Evolutionary conservation across 2,329 filamentous ascomycete species (phyloP), one percentile per base, ranked within the genome.

Genomic region (Bertia moriformis): DNA sequence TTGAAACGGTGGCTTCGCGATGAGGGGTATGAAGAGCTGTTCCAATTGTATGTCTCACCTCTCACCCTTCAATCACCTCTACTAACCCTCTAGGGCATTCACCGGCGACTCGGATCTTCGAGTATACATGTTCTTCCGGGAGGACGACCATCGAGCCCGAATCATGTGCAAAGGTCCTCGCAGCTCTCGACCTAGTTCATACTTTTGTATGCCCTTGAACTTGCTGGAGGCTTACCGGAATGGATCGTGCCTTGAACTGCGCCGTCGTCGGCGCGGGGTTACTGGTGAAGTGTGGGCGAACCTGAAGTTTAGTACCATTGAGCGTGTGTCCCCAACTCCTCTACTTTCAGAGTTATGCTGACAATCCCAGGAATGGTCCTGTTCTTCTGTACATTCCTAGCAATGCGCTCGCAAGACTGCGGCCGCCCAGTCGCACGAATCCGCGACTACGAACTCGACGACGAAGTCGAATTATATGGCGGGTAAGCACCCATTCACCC

Each of bases 351-450:
- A 15, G 7, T 18, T 7, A 18, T 35, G 10, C 37, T 36, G 27
- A 41, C 22, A 22, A 19, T 12, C 19, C 3, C 36, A 71, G 66
- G 61, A 37, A 66, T 76, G 63, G 66, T 71, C 3, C 49, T 72
- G 1, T 74, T 76, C 51, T 72, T 69, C 49, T 67, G 62, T 43
- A 67, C 66, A 0, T 66, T 73, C 40, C 51, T 74, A 7, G 70
- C 71, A 1, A 63, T 77, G 53, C 73, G 74, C 43, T 62, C 63
- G 5, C 71, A 76, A 46, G 71, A 77, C 47, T 51, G 54, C 14
- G 55, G 52, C 17, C 52, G 49, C 19, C 60, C 54, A 4, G 54
- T 58, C 19, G 52, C 51, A 15, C 50, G 52, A 3, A 57, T 67
- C 13, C 59, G 66, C 36, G 65, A 71, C 41, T 61, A 63, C 40